Evolutionary conservation across 441 rosid species (phyloP).

Genomic region (Euphorbia celastroides): DNA sequence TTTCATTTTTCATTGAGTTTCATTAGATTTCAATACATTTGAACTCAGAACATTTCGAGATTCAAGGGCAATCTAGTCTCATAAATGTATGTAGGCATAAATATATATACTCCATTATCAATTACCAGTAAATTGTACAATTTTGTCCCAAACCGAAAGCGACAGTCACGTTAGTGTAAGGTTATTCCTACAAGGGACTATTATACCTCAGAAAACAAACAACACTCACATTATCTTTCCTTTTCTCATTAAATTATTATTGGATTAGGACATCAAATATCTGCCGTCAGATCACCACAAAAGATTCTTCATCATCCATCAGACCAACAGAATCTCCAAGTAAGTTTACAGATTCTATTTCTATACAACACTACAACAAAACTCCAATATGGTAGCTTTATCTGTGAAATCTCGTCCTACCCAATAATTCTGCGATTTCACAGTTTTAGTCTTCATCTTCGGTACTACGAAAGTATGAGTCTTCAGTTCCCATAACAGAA

Average conservation of each 20-base stretch:
- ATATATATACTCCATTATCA: too few relatives aligned
- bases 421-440: neutral
- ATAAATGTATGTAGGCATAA: too few relatives aligned
- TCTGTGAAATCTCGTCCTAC: neutral
- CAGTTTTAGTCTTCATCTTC: conserved; percentile 6
- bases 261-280: neutral
- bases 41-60: too few relatives aligned
- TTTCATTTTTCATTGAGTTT: too few relatives aligned
- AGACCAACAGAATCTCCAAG: neutral
- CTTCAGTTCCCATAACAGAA: conserved; percentile 11
- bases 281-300: neutral
- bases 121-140: too few relatives aligned
- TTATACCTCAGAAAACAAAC: neutral
- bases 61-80: too few relatives aligned
- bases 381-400: neutral
- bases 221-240: neutral
- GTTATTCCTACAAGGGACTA: neutral
- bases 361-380: neutral
- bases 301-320: neutral
- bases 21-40: too few relatives aligned
- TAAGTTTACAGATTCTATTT: neutral
- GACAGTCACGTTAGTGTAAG: neutral
- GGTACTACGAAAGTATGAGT: conserved; percentile 17
- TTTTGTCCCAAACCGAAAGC: too few relatives aligned
- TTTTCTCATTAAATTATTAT: too few relatives aligned